Percentiles rank a stretch among this genome's conserved stretches.
phyloP scores from a whole-genome alignment of 306 rosid species.

The Acmispon strigosus region DNA sequence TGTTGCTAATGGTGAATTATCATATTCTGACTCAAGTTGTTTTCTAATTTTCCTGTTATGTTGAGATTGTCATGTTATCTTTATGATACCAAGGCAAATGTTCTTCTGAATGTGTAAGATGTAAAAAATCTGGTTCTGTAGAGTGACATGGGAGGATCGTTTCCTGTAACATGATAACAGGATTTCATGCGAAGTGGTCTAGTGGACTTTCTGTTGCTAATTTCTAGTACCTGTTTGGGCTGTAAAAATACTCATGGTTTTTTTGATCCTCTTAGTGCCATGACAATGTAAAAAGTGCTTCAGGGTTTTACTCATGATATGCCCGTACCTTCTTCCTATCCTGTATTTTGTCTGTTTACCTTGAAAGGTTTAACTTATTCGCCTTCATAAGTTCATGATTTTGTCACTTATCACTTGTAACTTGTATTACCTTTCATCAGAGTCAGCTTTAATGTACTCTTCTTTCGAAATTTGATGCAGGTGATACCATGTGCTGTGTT shows the following conservation, averaged over 20 bases:
- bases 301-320: no score
- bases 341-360: neutral
- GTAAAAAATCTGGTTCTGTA: neutral
- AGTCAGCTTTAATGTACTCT: slow-evolving; percentile 18
- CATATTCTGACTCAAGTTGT: neutral
- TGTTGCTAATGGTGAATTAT: neutral
- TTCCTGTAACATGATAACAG: neutral
- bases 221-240: neutral
- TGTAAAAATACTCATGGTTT: neutral
- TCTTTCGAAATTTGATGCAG: slow-evolving; percentile 53
- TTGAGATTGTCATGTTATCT: neutral
- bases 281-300: no score
- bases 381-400: neutral
- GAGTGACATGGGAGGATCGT: neutral
- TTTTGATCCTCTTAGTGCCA: no score
- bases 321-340: neutral
- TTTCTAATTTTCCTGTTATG: neutral
- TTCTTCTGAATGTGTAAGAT: neutral
- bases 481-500: slow-evolving; percentile 75
- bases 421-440: neutral
- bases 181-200: neutral
- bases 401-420: slow-evolving; percentile 1
- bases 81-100: neutral
- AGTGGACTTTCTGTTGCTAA: neutral
- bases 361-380: neutral